Evolutionary conservation across 2,329 filamentous ascomycete genomes (phyloP).

Genomic region (Ascochyta pisi): DNA sequence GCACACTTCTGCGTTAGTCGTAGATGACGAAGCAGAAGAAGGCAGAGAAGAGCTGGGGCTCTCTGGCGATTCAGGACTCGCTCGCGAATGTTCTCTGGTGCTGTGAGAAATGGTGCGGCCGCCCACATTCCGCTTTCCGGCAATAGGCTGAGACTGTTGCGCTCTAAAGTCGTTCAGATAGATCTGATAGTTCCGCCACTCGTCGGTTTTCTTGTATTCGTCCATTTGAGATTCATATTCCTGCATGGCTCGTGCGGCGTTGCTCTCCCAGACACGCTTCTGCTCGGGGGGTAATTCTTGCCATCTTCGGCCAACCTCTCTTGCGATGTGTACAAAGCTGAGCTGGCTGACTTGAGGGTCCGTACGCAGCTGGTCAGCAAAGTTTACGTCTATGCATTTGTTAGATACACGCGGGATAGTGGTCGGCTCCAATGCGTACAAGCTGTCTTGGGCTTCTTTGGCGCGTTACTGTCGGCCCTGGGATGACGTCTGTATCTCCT

Average conservation of each 20-base stretch:
- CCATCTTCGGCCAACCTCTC: constrained; percentile 49
- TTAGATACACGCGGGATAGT: background rate
- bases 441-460: constrained; percentile 51
- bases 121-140: constrained; percentile 28
- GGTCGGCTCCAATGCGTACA: constrained; percentile 31
- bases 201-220: constrained; percentile 49
- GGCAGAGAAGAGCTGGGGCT: constrained; percentile 32
- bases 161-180: constrained; percentile 47
- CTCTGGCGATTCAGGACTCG: constrained; percentile 40
- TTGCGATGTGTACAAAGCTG: constrained; percentile 50
- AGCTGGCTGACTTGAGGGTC: constrained; percentile 45
- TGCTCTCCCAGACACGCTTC: constrained; percentile 49
- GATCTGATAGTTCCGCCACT: constrained; percentile 45
- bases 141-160: constrained; percentile 31
- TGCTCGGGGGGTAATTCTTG: constrained; percentile 45
- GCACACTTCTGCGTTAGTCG: constrained; percentile 38
- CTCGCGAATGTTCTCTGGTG: constrained; percentile 31
- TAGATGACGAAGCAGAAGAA: constrained; percentile 25
- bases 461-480: constrained; percentile 45
- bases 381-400: constrained; percentile 46
- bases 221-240: constrained; percentile 50
- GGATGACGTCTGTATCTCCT: constrained; percentile 49
- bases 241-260: constrained; percentile 48
- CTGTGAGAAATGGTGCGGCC: constrained; percentile 34
- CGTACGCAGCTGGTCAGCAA: constrained; percentile 49